phyloP scores from a whole-genome alignment of 441 rosid genomes.

The Theobroma grandiflorum region DNA sequence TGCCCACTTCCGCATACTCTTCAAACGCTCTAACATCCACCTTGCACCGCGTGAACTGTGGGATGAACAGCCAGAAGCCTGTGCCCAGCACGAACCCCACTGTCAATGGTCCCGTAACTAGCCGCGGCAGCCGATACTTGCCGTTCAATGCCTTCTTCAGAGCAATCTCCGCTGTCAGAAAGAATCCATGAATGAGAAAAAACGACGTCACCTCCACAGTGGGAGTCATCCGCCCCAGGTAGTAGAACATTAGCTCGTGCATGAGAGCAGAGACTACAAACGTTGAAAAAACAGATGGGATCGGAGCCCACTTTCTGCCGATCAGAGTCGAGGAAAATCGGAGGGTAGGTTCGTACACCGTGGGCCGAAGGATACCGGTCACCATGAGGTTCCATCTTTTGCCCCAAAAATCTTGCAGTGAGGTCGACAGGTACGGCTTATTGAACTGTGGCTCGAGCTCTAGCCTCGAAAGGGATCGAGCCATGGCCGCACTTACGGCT shows the following conservation, averaged over 20 bases:
- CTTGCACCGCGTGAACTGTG: slow-evolving; percentile 39
- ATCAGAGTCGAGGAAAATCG: not conserved
- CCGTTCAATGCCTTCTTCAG: slow-evolving; percentile 33
- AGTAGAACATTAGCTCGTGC: slow-evolving; percentile 54
- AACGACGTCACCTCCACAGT: slow-evolving; percentile 54
- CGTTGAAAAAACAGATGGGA: slow-evolving; percentile 40
- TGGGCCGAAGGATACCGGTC: slow-evolving; percentile 47
- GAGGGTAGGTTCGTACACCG: slow-evolving; percentile 50
- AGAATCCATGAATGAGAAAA: slow-evolving; percentile 55
- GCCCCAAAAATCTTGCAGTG: slow-evolving; percentile 74
- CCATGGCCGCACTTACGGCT: slow-evolving; percentile 40
- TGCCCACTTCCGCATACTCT: slow-evolving; percentile 26
- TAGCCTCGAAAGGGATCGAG: slow-evolving; percentile 37
- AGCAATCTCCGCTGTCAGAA: slow-evolving; percentile 42
- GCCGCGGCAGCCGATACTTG: slow-evolving; percentile 37
- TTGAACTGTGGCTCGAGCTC: slow-evolving; percentile 66
- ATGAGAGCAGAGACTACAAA: slow-evolving; percentile 50
- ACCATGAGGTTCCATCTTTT: slow-evolving; percentile 67
- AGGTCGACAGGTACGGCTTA: slow-evolving; percentile 57
- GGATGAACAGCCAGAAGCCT: slow-evolving; percentile 55
- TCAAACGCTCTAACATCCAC: slow-evolving; percentile 23
- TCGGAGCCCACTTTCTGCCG: slow-evolving; percentile 38
- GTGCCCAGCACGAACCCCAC: slow-evolving; percentile 48
- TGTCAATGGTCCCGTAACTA: slow-evolving; percentile 41
- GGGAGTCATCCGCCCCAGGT: slow-evolving; percentile 40